A percentile compares a stretch with the other conserved stretches of the same genome.
Conservation (phyloP, 169 alveolate species). For the Plasmodium ovale region DNA sequence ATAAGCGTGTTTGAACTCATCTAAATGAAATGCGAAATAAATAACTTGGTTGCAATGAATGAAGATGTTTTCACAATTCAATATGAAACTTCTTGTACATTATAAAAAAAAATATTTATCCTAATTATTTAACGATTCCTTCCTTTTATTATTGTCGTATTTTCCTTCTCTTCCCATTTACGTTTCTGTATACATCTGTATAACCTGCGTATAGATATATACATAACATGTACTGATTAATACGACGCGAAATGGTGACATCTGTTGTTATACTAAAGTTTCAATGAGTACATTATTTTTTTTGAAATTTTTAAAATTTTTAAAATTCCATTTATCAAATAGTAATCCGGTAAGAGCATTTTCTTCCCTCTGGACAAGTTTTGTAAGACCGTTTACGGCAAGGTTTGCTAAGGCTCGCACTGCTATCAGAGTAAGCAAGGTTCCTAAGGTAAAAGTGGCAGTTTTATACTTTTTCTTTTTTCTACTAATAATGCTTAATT, state of each 20-base stretch:
- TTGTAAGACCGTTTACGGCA: constrained; percentile 5
- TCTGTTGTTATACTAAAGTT: background rate
- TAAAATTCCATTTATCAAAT: constrained; percentile 40
- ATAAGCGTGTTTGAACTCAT: too few species aligned
- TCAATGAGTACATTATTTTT: constrained; percentile 3
- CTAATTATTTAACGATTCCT: too few species aligned
- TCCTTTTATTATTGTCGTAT: too few species aligned
- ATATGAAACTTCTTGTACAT: too few species aligned
- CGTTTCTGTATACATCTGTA: background rate
- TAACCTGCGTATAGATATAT: background rate
- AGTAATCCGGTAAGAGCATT: background rate
- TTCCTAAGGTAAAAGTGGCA: constrained; percentile 35
- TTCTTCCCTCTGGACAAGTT: constrained; percentile 10
- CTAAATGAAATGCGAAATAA: too few species aligned
- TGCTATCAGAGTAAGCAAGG: constrained; percentile 13
- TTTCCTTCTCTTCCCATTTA: too few species aligned
- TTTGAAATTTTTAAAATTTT: background rate
- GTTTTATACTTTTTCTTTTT: constrained; percentile 57
- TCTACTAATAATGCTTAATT: constrained; percentile 22
- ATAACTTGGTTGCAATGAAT: too few species aligned
- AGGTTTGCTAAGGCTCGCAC: constrained; percentile 9
- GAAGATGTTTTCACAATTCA: too few species aligned
- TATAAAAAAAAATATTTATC: too few species aligned
- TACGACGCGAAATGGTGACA: too few species aligned
- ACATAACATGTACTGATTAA: background rate